Conservation (phyloP, 2,329 filamentous ascomycete genomes). For the Sclerotinia sclerotiorum region DNA sequence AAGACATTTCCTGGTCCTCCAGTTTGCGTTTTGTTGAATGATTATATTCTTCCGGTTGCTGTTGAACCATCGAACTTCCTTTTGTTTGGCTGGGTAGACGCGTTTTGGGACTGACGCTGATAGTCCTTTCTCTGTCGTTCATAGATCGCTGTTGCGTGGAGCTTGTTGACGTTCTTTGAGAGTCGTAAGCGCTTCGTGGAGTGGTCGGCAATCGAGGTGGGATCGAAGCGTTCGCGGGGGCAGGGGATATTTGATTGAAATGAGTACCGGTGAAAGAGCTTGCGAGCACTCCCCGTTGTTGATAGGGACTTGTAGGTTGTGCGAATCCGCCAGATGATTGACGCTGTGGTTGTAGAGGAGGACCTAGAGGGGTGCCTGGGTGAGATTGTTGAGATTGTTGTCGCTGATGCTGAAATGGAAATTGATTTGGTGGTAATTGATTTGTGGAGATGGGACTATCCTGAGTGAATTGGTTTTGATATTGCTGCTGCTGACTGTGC, state of each 20-base stretch:
- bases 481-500: constrained; percentile 51
- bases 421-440: constrained; percentile 33
- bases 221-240: constrained; percentile 43
- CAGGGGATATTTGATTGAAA: constrained; percentile 39
- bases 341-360: constrained; percentile 47
- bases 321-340: constrained; percentile 48
- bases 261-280: constrained; percentile 30
- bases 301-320: constrained; percentile 61
- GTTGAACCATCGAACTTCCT: constrained; percentile 25
- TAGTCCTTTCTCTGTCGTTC: constrained; percentile 65
- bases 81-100: constrained; percentile 46
- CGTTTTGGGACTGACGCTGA: constrained; percentile 79
- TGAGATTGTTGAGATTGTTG: constrained; percentile 38
- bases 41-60: constrained; percentile 31
- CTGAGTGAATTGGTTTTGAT: constrained; percentile 49
- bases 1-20: constrained; percentile 34
- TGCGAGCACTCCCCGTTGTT: constrained; percentile 48
- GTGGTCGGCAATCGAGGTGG: constrained; percentile 46
- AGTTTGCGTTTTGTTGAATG: constrained; percentile 36
- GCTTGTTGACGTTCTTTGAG: constrained; percentile 48
- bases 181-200: constrained; percentile 47
- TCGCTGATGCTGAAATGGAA: constrained; percentile 36
- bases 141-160: constrained; percentile 48
- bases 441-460: constrained; percentile 49
- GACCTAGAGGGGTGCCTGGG: constrained; percentile 50